These are phyloP conservation scores for Rhizoctonia solani DNA, from an alignment of 1,284 basidiomycete species.

Conservation along the genomic window DNA sequence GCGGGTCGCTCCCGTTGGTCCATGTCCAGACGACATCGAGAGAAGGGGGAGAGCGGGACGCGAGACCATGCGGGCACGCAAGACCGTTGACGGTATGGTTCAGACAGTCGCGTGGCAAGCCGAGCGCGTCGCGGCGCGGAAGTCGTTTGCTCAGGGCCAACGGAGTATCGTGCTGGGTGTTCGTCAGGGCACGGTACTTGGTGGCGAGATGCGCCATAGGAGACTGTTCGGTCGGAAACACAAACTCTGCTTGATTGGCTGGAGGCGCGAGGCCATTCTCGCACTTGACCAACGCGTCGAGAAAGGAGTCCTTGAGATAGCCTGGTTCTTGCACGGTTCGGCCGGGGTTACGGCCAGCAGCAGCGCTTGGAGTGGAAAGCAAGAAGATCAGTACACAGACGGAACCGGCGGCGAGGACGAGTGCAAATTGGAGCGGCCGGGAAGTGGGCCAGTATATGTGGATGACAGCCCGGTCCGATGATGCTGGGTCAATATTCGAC, in stretches of 20 bases:
- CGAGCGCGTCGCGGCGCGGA: background rate
- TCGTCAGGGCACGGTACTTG: constrained; percentile 8
- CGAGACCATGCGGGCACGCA: background rate
- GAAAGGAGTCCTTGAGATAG: constrained; percentile 7
- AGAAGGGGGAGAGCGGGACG: background rate
- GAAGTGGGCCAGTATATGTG: constrained; percentile 31
- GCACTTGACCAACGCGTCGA: constrained; percentile 15
- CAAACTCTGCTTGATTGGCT: background rate
- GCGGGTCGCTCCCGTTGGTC: constrained; percentile 37
- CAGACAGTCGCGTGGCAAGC: background rate
- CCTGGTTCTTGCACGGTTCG: constrained; percentile 1
- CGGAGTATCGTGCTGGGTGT: background rate
- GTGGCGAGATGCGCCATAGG: constrained; percentile 2
- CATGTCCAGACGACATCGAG: constrained; percentile 38
- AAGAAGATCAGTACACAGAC: background rate
- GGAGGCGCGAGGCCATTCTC: background rate
- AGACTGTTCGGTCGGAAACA: constrained; percentile 2
- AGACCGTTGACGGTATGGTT: background rate
- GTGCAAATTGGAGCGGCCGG: constrained; percentile 1
- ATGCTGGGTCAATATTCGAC: background rate
- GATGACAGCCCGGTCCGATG: constrained; percentile 1
- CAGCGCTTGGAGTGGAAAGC: background rate
- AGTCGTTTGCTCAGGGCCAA: background rate
- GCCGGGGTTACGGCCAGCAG: background rate
- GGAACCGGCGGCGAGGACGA: background rate